phyloP scores from a whole-genome alignment of 2,329 filamentous ascomycete genomes.

The Ceratocystis huliohia region DNA sequence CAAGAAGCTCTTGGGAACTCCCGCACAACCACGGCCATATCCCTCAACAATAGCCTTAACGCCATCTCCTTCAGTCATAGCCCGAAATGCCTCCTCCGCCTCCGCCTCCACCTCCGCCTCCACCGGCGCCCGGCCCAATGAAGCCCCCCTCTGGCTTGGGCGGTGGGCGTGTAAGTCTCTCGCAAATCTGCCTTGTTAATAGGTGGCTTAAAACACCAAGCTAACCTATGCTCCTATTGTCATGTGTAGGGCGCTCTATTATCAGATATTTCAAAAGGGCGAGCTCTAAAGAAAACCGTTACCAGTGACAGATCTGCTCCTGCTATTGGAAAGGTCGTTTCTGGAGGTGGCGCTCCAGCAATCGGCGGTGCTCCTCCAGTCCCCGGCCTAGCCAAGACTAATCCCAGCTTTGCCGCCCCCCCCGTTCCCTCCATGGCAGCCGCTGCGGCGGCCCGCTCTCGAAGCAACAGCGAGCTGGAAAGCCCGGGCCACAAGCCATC shows the following conservation, averaged over 20 bases:
- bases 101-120: constrained; percentile 52
- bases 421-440: constrained; percentile 48
- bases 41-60: not conserved
- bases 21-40: not conserved
- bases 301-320: constrained; percentile 91
- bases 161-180: constrained; percentile 3
- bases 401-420: constrained; percentile 60
- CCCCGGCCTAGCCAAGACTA: constrained; percentile 29
- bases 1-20: not conserved
- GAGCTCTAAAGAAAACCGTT: constrained; percentile 66
- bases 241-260: constrained; percentile 63
- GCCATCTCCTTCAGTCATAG: constrained; percentile 39
- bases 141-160: constrained; percentile 26
- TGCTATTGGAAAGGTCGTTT: constrained; percentile 38
- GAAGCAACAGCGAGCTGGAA: constrained; percentile 72
- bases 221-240: not conserved
- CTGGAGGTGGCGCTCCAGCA: constrained; percentile 40
- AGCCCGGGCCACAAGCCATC: constrained; percentile 28
- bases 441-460: constrained; percentile 50
- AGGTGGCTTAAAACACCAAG: constrained; percentile 18
- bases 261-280: constrained; percentile 75
- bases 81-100: constrained; percentile 58
- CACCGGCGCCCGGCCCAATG: constrained; percentile 49
- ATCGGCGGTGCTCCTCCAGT: constrained; percentile 69
- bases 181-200: not conserved